phyloP scores from a whole-genome alignment of 139 green algal species.

The Parachlorella kessleri region DNA sequence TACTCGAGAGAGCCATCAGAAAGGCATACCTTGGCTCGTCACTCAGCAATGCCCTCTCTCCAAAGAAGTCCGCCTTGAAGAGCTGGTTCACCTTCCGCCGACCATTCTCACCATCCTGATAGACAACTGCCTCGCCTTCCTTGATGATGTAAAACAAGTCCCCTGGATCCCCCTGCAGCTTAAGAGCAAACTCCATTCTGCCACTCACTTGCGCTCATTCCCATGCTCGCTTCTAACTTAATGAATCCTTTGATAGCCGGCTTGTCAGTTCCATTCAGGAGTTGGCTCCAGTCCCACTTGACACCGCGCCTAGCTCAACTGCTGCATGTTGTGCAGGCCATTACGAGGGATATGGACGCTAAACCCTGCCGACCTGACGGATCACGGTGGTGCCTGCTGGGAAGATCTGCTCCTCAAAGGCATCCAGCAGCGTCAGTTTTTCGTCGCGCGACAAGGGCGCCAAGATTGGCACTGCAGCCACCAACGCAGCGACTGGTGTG shows the following conservation, averaged over 20 bases:
- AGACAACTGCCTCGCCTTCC: constrained; percentile 90
- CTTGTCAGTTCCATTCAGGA: too few species aligned
- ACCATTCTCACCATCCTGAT: constrained; percentile 60
- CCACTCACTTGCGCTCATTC: too few species aligned
- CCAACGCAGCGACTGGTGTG: not conserved
- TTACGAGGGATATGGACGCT: too few species aligned
- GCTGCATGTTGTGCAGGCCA: too few species aligned
- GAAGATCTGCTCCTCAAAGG: constrained; percentile 73
- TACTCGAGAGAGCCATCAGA: too few species aligned
- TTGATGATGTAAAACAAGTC: constrained; percentile 96
- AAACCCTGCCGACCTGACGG: constrained; percentile 35
- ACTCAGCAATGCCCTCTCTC: constrained; percentile 83
- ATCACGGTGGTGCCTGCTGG: constrained; percentile 37
- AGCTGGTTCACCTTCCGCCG: constrained; percentile 86
- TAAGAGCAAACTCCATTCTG: too few species aligned
- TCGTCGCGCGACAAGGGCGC: constrained; percentile 76
- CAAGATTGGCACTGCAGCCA: constrained; percentile 76
- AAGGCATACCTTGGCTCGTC: constrained; percentile 63
- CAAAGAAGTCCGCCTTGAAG: constrained; percentile 94
- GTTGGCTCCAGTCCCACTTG: too few species aligned
- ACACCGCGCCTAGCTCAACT: too few species aligned
- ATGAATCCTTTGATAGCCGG: too few species aligned
- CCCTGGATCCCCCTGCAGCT: constrained; percentile 74
- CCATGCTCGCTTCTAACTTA: too few species aligned
- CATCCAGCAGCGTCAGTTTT: constrained; percentile 78